Conservation (phyloP, 495 filamentous ascomycete genomes). For the Neurospora pannonica region DNA sequence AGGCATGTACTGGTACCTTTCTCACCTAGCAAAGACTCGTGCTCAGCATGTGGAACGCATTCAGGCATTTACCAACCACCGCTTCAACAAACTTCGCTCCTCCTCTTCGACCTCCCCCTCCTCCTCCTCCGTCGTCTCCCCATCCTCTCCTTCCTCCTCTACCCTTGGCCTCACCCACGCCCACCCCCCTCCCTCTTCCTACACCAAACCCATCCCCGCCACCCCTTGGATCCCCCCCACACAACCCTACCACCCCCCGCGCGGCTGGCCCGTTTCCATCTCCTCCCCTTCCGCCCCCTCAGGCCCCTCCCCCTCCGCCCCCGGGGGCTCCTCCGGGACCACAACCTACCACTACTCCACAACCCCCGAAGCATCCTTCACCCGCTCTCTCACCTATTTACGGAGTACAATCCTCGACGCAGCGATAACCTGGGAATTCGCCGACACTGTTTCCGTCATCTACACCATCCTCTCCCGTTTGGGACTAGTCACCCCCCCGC, state of each 20-base stretch:
- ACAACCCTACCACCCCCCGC: background rate
- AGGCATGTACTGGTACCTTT: conserved; percentile 83
- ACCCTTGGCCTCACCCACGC: background rate
- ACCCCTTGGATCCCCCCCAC: background rate
- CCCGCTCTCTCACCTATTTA: conserved; percentile 47
- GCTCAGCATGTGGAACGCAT: conserved; percentile 61
- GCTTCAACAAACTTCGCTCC: conserved; percentile 20
- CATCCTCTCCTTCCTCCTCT: background rate
- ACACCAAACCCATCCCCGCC: background rate
- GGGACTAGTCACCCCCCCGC: conserved; percentile 45
- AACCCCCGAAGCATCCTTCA: conserved; percentile 33
- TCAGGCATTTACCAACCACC: conserved; percentile 45
- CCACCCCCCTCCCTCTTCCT: background rate
- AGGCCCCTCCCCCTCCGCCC: background rate
- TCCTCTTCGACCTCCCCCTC: background rate
- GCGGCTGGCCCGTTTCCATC: conserved; percentile 12
- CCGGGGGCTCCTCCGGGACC: background rate
- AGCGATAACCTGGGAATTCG: conserved; percentile 58
- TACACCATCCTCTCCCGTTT: conserved; percentile 59
- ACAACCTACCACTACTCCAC: conserved; percentile 1
- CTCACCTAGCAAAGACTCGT: conserved; percentile 46
- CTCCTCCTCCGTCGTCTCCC: background rate
- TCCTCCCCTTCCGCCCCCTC: conserved; percentile 6
- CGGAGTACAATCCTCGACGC: conserved; percentile 57
- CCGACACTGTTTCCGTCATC: conserved; percentile 55